Conservation (phyloP, 176 grass and related monocot genomes). For the Pontederia crassipes region DNA sequence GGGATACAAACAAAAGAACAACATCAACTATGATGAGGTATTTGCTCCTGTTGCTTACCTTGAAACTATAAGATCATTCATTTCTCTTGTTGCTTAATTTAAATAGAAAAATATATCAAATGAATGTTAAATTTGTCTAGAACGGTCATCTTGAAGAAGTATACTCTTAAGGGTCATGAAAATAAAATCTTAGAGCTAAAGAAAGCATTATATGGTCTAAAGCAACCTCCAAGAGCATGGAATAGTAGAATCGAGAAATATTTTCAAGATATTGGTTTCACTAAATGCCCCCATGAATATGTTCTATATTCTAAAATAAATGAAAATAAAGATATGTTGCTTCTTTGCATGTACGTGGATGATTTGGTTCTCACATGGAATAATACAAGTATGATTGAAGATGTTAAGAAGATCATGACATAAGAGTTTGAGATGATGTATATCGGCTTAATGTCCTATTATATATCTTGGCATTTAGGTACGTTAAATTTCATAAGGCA, state of each 20-base stretch:
- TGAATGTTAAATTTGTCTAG: not conserved
- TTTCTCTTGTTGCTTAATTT: not conserved
- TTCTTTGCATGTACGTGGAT: not conserved
- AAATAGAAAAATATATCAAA: not conserved
- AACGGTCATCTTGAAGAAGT: not conserved
- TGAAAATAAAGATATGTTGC: not conserved
- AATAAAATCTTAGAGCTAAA: not conserved
- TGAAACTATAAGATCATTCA: too few relatives aligned
- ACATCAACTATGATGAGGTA: not conserved
- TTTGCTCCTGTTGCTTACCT: not conserved
- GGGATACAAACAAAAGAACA: not conserved
- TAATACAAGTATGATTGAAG: not conserved
- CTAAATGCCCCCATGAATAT: not conserved
- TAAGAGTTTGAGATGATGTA: not conserved
- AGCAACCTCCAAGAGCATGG: not conserved
- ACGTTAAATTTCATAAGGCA: not conserved
- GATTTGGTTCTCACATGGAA: not conserved
- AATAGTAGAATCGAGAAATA: not conserved
- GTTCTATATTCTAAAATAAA: not conserved
- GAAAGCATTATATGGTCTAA: not conserved
- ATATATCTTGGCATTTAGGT: not conserved
- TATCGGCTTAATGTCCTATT: not conserved
- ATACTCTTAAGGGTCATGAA: not conserved
- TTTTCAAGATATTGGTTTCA: not conserved
- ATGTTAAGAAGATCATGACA: not conserved